Evolutionary conservation across 2,329 filamentous ascomycete genomes (phyloP), one percentile per base, ranked within the genome.

Genomic region (Mycosphaerella sp.): DNA sequence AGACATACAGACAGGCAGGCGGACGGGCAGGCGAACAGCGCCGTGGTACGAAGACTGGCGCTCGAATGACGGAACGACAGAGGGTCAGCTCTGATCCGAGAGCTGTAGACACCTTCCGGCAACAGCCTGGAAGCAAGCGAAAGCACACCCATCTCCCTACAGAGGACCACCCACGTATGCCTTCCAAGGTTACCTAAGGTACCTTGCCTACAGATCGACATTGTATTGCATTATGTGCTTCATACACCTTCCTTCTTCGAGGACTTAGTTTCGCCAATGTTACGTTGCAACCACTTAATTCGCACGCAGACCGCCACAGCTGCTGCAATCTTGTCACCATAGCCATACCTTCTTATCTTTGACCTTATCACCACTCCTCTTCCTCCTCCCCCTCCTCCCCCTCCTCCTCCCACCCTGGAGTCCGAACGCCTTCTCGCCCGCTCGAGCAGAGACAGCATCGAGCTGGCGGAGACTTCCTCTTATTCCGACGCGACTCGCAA

Each of bases 361-460:
- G 5, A 29, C 34, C 10, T 12, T 4, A 8, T 6, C 34, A 4
- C 10, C 34, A 8, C 34, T 38, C 12, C 10, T 11, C 12, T 9
- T 38, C 34, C 34, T 34, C 10, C 12, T n/a, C 34, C 4, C 9
- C 34, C 5, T 36, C 34, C 34, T 38, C 12, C 10, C 3, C 12
- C 7, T 38, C 34, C 34, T 34, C 23, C 44, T 21, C 45, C 44
- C 54, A 32, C 34, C 44, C 45, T 56, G 54, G 54, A 53, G 54
- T 56, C 54, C 41, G 49, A 56, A 53, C 49, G 29, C 29, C 49
- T 56, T 23, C 45, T 56, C 49, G 54, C 45, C 49, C 49, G 45
- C 45, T 56, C 54, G 54, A 56, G 54, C 36, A 56, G 50, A 38
- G 45, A 56, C 54, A 56, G 54, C 41, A 56, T 56, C 54, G 54